phyloP scores from a whole-genome alignment of 495 filamentous ascomycete species.

The Tuber borchii region DNA sequence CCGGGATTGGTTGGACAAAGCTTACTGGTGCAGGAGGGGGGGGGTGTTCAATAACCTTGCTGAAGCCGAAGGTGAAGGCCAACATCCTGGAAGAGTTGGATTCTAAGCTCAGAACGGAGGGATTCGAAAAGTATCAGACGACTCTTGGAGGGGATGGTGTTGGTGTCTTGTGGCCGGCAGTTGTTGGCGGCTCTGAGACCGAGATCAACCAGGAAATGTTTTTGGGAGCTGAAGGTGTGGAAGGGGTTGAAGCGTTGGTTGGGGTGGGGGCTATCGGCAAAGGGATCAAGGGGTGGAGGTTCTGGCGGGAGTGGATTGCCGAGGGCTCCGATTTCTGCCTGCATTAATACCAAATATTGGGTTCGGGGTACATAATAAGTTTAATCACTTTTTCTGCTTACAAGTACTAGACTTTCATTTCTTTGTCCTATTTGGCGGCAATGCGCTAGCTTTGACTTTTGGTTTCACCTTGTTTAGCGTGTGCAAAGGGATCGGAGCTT shows the following conservation, averaged over 20 bases:
- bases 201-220: conserved; percentile 88
- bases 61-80: conserved; percentile 57
- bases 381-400: conserved; percentile 2
- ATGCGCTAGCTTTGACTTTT: background rate
- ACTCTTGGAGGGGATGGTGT: conserved; percentile 87
- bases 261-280: conserved; percentile 56
- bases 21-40: conserved; percentile 92
- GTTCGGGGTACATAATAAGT: background rate
- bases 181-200: conserved; percentile 62
- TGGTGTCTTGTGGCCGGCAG: conserved; percentile 84
- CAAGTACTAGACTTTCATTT: conserved; percentile 1
- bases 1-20: conserved; percentile 93
- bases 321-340: conserved; percentile 28
- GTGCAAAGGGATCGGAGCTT: background rate
- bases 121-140: conserved; percentile 75
- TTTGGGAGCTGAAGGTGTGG: conserved; percentile 68
- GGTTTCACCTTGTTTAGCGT: background rate
- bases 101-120: conserved; percentile 61
- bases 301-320: conserved; percentile 59
- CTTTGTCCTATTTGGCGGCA: conserved; percentile 18
- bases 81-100: conserved; percentile 53
- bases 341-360: conserved; percentile 26
- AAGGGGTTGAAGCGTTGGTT: conserved; percentile 70
- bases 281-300: conserved; percentile 82
- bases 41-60: conserved; percentile 85